Evolutionary conservation across 2,329 filamentous ascomycete species (phyloP), one percentile per base, ranked within the genome.

Genomic region (Colletotrichum sp.): DNA sequence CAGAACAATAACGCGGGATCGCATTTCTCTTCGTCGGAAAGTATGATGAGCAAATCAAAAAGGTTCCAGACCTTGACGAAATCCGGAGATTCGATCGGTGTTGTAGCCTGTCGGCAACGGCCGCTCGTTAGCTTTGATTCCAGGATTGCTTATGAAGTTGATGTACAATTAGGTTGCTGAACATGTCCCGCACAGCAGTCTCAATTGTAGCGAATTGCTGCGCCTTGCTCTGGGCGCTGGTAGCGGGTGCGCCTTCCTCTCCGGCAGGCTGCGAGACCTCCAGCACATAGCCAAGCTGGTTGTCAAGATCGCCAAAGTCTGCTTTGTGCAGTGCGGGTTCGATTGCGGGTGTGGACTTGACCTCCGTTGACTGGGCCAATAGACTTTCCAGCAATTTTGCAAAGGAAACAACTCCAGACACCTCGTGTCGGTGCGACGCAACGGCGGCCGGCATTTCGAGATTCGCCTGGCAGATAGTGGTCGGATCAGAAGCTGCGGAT

Each of bases 1-100:
- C 95, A 96, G 81, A 98, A 96, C 9, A 97, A 89, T 10, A 99
- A 88, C 22, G 94, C 94, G 1, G 95, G 92, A 78, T 98, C 96
- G 82, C 88, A 93, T 86, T 89, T 90, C 88, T 93, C 94, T 82
- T 93, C 91, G 81, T 98, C 96, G 76, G 95, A 96, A 76, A 98
- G 92, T 48, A 97, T 93, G 1, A 94, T 94, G n/a, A 98, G 89
- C 56, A 98, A 92, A 82, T 99, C 97, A 73, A 99, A 91, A 7
- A 99, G 88, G 82, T 98, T 97, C 96, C 96, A 99, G 77, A 98
- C 91, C 76, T 92, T 91, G 66, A 95, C 93, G 81, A 98, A 98
- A 1, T 91, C 89, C 56, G 95, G 92, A 30, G 94, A 92, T 48
- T 95, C 91, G 79, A 98, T 98, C 10, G 91, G 88, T 15, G 91